These are phyloP conservation scores for Russula griseocarnosa DNA, from an alignment of 768 basidiomycete genomes.

Conservation along the genomic window DNA sequence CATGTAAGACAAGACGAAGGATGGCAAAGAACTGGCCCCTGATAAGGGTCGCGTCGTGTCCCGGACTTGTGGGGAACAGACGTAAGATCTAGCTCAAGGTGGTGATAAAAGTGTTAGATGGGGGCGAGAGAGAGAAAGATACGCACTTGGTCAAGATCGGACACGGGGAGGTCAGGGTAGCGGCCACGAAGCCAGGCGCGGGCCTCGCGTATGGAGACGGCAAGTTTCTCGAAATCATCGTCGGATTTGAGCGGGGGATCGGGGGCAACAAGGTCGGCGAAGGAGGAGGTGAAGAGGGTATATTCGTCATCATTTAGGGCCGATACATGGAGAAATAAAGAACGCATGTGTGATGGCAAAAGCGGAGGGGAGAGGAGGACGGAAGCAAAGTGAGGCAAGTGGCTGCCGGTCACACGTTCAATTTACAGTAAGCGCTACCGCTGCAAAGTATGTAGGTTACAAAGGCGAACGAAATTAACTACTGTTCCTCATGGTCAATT, in stretches of 20 bases:
- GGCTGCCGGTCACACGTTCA: too few relatives aligned
- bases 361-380: neutral
- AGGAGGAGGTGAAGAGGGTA: slow-evolving; percentile 55
- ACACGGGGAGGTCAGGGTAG: slow-evolving; percentile 50
- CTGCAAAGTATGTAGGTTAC: too few relatives aligned
- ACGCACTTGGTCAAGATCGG: slow-evolving; percentile 58
- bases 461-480: too few relatives aligned
- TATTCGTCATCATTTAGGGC: slow-evolving; percentile 75
- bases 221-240: slow-evolving; percentile 50
- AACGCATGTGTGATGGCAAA: slow-evolving; percentile 39
- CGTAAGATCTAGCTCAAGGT: slow-evolving; percentile 51
- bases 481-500: slow-evolving; percentile 1
- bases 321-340: slow-evolving; percentile 64
- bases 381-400: neutral
- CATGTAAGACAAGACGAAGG: slow-evolving; percentile 61
- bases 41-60: slow-evolving; percentile 49
- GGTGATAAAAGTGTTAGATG: neutral
- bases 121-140: slow-evolving; percentile 6
- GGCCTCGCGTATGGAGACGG: slow-evolving; percentile 59
- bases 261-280: slow-evolving; percentile 40
- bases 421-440: too few relatives aligned
- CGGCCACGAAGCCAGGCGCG: slow-evolving; percentile 74
- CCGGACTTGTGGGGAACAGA: slow-evolving; percentile 56
- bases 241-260: slow-evolving; percentile 36
- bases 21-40: slow-evolving; percentile 77